Conservation (phyloP, 371 early-diverging fungal species). For the Circinella minor region DNA sequence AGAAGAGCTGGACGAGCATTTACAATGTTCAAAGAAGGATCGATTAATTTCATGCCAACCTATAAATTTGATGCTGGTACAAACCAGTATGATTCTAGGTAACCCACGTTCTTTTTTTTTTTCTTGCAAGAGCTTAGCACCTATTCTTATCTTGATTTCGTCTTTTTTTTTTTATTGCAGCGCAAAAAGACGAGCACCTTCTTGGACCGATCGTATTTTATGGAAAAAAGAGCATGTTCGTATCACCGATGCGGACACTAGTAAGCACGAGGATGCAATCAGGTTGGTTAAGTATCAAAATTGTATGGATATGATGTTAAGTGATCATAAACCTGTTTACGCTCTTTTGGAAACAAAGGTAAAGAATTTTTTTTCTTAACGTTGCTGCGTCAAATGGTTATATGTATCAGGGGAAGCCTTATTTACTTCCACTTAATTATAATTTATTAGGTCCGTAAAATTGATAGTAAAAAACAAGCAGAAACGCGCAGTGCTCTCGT, state of each 20-base stretch:
- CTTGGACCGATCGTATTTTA: constrained; percentile 94
- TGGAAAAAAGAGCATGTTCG: constrained; percentile 65
- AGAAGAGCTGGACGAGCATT: constrained; percentile 65
- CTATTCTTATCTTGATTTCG: not conserved
- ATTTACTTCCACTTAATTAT: not conserved
- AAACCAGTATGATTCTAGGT: constrained; percentile 83
- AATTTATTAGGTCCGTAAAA: constrained; percentile 30
- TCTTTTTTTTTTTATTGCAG: constrained; percentile 29
- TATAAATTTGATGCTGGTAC: constrained; percentile 94
- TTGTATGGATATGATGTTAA: constrained; percentile 69
- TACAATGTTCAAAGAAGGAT: constrained; percentile 81
- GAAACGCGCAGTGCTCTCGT: constrained; percentile 62
- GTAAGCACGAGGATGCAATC: constrained; percentile 31
- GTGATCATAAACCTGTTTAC: constrained; percentile 95
- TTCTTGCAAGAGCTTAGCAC: not conserved
- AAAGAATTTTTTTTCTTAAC: not conserved
- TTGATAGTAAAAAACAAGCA: constrained; percentile 61
- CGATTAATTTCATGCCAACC: constrained; percentile 85
- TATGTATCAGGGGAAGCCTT: not conserved
- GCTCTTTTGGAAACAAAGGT: constrained; percentile 65
- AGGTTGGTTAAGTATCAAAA: constrained; percentile 56
- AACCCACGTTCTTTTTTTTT: constrained; percentile 11
- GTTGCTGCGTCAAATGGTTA: no score
- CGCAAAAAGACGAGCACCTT: constrained; percentile 85
- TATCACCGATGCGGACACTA: constrained; percentile 14